phyloP scores from a whole-genome alignment of 345 rosid genomes.

The Populus pruinosa region DNA sequence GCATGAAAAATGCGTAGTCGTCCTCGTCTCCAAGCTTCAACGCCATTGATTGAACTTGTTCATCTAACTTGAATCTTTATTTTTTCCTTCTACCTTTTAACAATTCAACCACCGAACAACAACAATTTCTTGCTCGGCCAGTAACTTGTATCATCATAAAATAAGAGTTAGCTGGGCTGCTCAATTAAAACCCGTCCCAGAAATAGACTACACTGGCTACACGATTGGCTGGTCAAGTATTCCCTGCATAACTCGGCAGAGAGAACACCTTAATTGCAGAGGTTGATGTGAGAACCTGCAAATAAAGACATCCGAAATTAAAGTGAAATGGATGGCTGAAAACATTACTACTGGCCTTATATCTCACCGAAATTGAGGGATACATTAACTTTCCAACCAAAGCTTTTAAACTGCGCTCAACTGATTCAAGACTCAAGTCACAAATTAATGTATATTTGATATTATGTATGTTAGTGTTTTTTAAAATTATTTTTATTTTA shows the following conservation, averaged over 20 bases:
- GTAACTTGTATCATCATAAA: background rate
- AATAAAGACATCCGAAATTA: background rate
- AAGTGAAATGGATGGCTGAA: background rate
- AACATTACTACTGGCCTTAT: background rate
- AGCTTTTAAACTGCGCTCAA: too few species aligned
- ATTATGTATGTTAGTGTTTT: rapidly evolving
- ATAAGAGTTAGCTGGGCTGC: background rate
- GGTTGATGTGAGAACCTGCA: background rate
- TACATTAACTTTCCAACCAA: background rate
- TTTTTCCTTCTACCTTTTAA: background rate
- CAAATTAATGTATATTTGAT: rapidly evolving
- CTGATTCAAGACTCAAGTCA: too few species aligned
- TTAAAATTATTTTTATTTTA: too few species aligned
- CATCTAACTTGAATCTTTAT: constrained; percentile 4
- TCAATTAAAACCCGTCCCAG: background rate
- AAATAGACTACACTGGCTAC: background rate
- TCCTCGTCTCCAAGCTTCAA: background rate
- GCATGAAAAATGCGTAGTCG: background rate
- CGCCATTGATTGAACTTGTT: constrained; percentile 16
- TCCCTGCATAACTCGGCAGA: background rate
- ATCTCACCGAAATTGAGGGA: background rate
- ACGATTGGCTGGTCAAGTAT: background rate
- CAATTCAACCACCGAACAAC: background rate
- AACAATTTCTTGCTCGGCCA: background rate
- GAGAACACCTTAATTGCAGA: background rate